A percentile compares a stretch with the other conserved stretches of the same genome.
phyloP scores from a whole-genome alignment of 2,329 filamentous ascomycete genomes.

The Xylariaceae sp. region DNA sequence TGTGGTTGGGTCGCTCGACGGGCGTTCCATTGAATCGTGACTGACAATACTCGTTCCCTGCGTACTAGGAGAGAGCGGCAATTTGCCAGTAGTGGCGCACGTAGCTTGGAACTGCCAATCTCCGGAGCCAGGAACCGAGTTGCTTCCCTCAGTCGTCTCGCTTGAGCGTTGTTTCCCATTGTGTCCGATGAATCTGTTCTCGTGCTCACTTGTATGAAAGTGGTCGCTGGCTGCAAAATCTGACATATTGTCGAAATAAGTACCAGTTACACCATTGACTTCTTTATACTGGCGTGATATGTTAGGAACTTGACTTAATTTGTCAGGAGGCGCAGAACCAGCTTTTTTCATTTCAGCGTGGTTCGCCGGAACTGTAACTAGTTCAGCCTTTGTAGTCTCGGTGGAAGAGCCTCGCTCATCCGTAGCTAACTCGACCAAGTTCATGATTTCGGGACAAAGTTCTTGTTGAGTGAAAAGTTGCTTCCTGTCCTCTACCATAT shows the following conservation, averaged over 20 bases:
- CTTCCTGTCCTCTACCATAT: conserved; percentile 48
- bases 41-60: conserved; percentile 70
- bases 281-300: conserved; percentile 47
- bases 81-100: conserved; percentile 67
- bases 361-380: conserved; percentile 31
- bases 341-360: conserved; percentile 38
- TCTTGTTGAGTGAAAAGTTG: conserved; percentile 48
- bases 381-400: conserved; percentile 25
- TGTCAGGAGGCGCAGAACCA: conserved; percentile 31
- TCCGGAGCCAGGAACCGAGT: conserved; percentile 57
- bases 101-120: conserved; percentile 69
- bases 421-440: conserved; percentile 50
- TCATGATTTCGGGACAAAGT: conserved; percentile 44
- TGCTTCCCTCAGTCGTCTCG: conserved; percentile 67
- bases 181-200: conserved; percentile 38
- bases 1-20: conserved; percentile 49
- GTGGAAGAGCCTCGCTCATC: conserved; percentile 31
- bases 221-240: conserved; percentile 58
- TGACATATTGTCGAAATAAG: conserved; percentile 53
- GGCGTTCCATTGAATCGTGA: conserved; percentile 61
- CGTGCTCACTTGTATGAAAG: conserved; percentile 51
- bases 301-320: conserved; percentile 42
- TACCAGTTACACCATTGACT: conserved; percentile 51
- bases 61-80: conserved; percentile 69
- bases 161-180: conserved; percentile 61